These are phyloP conservation scores for Colletotrichum endophyticum DNA, from an alignment of 2,329 filamentous ascomycete genomes.

Conservation along the genomic window DNA sequence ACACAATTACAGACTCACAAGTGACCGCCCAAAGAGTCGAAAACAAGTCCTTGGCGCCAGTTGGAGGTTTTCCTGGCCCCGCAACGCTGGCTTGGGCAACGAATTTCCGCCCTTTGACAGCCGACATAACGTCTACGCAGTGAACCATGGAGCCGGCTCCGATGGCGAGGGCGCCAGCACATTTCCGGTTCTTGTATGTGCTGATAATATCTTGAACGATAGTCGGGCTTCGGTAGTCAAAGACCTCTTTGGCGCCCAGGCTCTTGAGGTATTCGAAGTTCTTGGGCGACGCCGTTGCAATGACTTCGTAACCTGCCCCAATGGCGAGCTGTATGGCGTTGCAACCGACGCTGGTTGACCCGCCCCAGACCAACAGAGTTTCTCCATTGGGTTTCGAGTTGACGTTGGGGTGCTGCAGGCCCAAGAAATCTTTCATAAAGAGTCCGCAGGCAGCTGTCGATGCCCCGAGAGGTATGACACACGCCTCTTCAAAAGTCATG, in stretches of 20 bases:
- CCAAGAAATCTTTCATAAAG: slow-evolving; percentile 26
- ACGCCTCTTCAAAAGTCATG: slow-evolving; percentile 26
- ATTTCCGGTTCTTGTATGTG: slow-evolving; percentile 26
- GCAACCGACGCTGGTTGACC: slow-evolving; percentile 49
- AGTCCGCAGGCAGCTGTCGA: slow-evolving; percentile 30
- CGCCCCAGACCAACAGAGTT: slow-evolving; percentile 48
- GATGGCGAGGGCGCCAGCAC: slow-evolving; percentile 21
- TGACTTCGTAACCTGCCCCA: slow-evolving; percentile 48
- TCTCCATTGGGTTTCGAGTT: slow-evolving; percentile 20
- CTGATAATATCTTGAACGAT: slow-evolving; percentile 36
- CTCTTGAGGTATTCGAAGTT: slow-evolving; percentile 48
- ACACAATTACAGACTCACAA: not conserved
- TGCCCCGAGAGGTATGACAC: slow-evolving; percentile 30
- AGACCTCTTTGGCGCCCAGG: slow-evolving; percentile 47
- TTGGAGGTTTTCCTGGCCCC: not conserved
- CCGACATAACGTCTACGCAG: not conserved
- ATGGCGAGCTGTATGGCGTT: slow-evolving; percentile 50
- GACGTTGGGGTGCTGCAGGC: slow-evolving; percentile 23
- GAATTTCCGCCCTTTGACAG: not conserved
- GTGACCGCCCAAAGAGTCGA: not conserved
- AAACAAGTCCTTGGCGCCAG: not conserved
- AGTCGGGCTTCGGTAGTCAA: slow-evolving; percentile 45
- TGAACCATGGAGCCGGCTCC: not conserved
- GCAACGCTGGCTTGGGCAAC: slow-evolving; percentile 5
- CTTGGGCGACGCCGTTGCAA: slow-evolving; percentile 43